Conservation (phyloP, 177 flowering plant genomes). For the Vitis hybrid region DNA sequence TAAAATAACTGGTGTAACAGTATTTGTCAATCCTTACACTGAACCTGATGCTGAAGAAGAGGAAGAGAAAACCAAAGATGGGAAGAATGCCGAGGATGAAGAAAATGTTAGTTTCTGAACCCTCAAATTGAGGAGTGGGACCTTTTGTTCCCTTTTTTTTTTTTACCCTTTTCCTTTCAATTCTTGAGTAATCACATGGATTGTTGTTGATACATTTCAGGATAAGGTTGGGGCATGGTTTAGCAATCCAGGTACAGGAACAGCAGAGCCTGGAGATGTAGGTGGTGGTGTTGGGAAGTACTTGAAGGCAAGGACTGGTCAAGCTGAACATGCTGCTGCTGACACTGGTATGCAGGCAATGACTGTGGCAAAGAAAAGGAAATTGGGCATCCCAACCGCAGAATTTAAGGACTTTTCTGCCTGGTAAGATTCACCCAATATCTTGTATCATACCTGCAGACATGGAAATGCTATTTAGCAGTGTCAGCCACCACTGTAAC, state of each 20-base stretch:
- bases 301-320: conserved; percentile 56
- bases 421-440: conserved; percentile 47
- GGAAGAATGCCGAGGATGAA: conserved; percentile 51
- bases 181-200: neutral
- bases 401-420: conserved; percentile 70
- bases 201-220: conserved; percentile 33
- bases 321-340: conserved; percentile 28
- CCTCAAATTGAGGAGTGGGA: neutral
- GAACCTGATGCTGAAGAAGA: conserved; percentile 89
- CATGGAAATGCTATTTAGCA: neutral
- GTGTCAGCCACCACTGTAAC: conserved; percentile 1
- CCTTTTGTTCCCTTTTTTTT: conserved; percentile 1
- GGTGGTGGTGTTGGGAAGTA: conserved; percentile 88
- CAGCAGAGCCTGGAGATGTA: conserved; percentile 35
- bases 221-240: conserved; percentile 92
- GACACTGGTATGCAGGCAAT: conserved; percentile 25
- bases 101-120: conserved; percentile 56
- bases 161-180: neutral
- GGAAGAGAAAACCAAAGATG: conserved; percentile 48
- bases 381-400: conserved; percentile 35
- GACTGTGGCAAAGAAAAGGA: conserved; percentile 64
- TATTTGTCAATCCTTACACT: conserved; percentile 89
- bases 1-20: conserved; percentile 63
- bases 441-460: conserved; percentile 7
- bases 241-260: conserved; percentile 79